These are phyloP conservation scores for Vaucheria bursata DNA, from an alignment of 352 stramenopile species.

Conservation along the genomic window DNA sequence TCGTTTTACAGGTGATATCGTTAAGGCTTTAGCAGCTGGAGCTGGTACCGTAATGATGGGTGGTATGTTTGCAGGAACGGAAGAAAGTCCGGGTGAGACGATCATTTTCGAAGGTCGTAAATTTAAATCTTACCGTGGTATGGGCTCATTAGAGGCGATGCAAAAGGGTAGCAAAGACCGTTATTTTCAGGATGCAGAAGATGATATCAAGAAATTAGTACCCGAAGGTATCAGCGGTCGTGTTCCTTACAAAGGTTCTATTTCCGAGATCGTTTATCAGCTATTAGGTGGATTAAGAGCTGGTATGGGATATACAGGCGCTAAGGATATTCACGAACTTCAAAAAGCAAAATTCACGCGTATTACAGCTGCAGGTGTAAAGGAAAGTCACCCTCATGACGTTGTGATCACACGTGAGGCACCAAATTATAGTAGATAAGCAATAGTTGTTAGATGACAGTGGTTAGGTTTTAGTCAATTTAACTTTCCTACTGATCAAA, in stretches of 20 bases:
- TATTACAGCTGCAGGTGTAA: background rate
- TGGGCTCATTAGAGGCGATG: background rate
- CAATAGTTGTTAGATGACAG: no score
- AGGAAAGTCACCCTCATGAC: background rate
- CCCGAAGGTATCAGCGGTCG: background rate
- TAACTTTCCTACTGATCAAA: no score
- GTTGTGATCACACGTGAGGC: background rate
- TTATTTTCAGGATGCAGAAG: background rate
- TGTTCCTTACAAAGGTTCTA: background rate
- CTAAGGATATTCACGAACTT: background rate
- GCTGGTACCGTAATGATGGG: slow-evolving; percentile 97
- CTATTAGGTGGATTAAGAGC: background rate
- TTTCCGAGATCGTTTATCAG: background rate
- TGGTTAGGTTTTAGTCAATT: no score
- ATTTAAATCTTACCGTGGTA: background rate
- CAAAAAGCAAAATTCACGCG: background rate
- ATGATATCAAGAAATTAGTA: background rate
- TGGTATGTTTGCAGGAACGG: slow-evolving; percentile 92
- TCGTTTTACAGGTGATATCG: slow-evolving; percentile 92
- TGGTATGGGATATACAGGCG: background rate
- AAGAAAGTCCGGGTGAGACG: slow-evolving; percentile 94
- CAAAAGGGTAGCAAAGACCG: background rate
- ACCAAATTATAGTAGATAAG: background rate
- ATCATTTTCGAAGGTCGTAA: background rate
- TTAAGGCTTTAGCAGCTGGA: slow-evolving; percentile 89